Evolutionary conservation across 192 early-diverging fungal species (phyloP).

Genomic region (Mortierella alpina): DNA sequence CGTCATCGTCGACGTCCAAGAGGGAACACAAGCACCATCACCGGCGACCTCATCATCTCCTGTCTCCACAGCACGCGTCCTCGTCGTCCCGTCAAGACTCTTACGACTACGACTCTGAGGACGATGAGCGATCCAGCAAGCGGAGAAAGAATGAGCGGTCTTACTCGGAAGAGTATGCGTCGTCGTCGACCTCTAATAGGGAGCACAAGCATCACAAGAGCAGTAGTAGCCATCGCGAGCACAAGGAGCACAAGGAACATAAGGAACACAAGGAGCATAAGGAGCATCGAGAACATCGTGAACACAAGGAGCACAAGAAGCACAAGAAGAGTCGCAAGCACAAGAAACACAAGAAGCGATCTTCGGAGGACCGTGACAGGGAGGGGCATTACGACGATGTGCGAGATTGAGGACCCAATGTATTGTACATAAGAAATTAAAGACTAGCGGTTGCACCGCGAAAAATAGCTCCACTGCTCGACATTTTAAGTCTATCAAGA

Average conservation of each 20-base stretch:
- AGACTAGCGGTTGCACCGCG: too few relatives aligned
- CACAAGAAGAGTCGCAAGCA: conserved; percentile 53
- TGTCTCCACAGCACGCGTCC: too few relatives aligned
- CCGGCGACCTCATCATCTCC: conserved; percentile 13
- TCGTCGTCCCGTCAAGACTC: too few relatives aligned
- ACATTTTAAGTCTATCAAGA: too few relatives aligned
- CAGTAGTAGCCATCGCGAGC: conserved; percentile 16
- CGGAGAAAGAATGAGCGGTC: conserved; percentile 35
- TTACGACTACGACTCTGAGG: conserved; percentile 25
- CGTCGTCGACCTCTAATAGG: conserved; percentile 17
- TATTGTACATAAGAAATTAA: too few relatives aligned
- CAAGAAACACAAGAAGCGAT: conserved; percentile 55
- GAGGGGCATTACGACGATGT: not conserved
- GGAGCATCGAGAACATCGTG: conserved; percentile 18
- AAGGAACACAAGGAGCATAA: conserved; percentile 29
- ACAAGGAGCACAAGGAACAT: conserved; percentile 9
- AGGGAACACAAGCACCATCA: conserved; percentile 37
- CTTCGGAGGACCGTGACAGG: conserved; percentile 36
- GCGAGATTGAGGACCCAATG: too few relatives aligned
- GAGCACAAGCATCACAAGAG: conserved; percentile 39
- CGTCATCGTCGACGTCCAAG: conserved; percentile 21
- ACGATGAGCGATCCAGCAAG: not conserved
- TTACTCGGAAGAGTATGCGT: conserved; percentile 41
- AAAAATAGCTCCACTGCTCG: too few relatives aligned
- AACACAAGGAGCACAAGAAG: conserved; percentile 45